Conservation (phyloP, 2,329 filamentous ascomycete genomes). For the Cryphonectria parasitica region DNA sequence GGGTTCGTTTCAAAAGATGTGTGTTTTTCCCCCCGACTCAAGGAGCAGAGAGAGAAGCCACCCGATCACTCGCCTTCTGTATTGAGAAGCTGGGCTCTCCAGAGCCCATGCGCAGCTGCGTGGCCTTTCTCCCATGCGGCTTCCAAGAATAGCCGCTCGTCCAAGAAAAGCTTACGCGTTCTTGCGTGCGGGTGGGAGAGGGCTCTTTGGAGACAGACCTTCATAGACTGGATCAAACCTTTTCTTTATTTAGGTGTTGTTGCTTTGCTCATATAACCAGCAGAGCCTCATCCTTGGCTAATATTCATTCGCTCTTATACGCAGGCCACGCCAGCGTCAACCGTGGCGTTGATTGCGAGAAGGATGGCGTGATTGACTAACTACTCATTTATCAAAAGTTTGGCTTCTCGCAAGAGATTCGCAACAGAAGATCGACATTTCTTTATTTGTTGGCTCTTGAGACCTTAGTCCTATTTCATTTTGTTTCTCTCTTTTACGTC, state of each 20-base stretch:
- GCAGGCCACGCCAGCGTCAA: neutral
- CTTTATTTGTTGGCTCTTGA: neutral
- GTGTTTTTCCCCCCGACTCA: neutral
- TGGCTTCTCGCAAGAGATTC: neutral
- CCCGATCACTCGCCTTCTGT: neutral
- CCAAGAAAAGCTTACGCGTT: conserved; percentile 1
- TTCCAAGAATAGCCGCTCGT: neutral
- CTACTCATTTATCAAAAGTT: neutral
- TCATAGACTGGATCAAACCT: neutral
- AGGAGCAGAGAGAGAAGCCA: neutral
- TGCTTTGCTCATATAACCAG: neutral
- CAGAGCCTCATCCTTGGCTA: conserved; percentile 1
- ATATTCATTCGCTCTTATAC: neutral
- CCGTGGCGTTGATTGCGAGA: neutral
- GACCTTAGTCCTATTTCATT: neutral
- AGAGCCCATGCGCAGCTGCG: neutral
- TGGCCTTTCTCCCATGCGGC: neutral
- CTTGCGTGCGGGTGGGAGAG: neutral
- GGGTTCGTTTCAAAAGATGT: neutral
- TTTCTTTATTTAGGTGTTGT: neutral
- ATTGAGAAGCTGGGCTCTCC: neutral
- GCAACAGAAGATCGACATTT: too few relatives aligned
- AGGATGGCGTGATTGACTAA: conserved; percentile 3
- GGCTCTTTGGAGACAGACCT: neutral
- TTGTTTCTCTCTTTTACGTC: neutral